Evolutionary conservation across 345 rosid species (phyloP).

Genomic region (Nasturtium officinale): DNA sequence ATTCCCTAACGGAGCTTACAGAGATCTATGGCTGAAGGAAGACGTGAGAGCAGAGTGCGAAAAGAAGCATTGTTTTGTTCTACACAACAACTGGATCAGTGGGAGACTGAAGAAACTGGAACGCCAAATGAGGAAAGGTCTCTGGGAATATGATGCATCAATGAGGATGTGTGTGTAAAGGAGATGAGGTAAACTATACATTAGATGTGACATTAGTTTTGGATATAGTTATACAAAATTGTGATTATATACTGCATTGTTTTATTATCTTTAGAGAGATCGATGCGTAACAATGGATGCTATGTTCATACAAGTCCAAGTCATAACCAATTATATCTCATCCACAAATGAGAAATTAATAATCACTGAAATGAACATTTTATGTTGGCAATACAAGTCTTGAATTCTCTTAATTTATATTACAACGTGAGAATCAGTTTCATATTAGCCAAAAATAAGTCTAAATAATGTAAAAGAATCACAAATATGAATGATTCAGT

Average conservation of each 20-base stretch:
- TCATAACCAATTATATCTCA: conserved; percentile 49
- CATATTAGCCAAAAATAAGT: conserved; percentile 7
- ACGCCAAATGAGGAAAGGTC: conserved; percentile 71
- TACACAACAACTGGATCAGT: conserved; percentile 84
- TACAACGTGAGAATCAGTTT: conserved; percentile 25
- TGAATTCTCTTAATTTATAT: background rate
- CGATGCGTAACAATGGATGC: conserved; percentile 47
- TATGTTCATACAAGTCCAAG: conserved; percentile 53
- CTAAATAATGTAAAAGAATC: background rate
- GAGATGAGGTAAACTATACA: conserved; percentile 21
- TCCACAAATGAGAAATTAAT: conserved; percentile 54
- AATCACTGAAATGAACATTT: conserved; percentile 51
- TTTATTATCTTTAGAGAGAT: conserved; percentile 43
- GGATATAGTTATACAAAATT: conserved; percentile 27
- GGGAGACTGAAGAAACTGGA: conserved; percentile 86
- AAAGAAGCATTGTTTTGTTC: conserved; percentile 62
- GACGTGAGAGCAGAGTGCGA: conserved; percentile 62
- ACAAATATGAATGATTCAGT: background rate
- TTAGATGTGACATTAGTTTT: conserved; percentile 8
- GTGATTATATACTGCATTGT: background rate
- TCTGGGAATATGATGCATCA: conserved; percentile 76
- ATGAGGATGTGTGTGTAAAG: conserved; percentile 69
- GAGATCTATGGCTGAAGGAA: conserved; percentile 65
- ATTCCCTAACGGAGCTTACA: conserved; percentile 91
- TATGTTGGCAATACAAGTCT: background rate